Conservation (phyloP, 2,329 filamentous ascomycete genomes). For the Geosmithia morbida region DNA sequence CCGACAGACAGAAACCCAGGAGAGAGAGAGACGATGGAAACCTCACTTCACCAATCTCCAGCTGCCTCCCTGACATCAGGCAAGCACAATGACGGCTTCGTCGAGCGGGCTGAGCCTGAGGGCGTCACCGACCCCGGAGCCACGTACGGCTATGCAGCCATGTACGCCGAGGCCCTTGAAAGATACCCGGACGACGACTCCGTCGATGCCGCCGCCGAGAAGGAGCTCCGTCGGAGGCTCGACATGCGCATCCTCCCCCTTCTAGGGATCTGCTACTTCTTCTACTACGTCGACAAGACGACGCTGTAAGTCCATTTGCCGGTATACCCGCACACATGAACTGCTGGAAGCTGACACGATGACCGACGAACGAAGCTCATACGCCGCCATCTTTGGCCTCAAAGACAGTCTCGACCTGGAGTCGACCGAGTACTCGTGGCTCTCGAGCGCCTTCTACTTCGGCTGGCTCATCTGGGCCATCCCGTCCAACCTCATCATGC, state of each 20-base stretch:
- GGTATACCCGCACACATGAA: too few relatives aligned
- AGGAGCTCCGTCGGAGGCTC: constrained; percentile 18
- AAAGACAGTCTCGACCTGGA: constrained; percentile 39
- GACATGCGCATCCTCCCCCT: constrained; percentile 21
- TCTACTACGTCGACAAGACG: constrained; percentile 30
- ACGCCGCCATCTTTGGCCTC: constrained; percentile 52
- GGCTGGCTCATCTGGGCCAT: constrained; percentile 22
- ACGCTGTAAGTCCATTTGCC: constrained; percentile 19
- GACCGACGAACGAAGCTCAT: constrained; percentile 19
- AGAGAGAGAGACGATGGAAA: not conserved
- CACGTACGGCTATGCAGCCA: constrained; percentile 10
- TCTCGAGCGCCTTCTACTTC: constrained; percentile 20
- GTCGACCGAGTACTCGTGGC: constrained; percentile 40
- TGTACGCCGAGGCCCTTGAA: constrained; percentile 19
- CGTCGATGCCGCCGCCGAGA: constrained; percentile 18
- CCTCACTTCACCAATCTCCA: not conserved
- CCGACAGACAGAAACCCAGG: not conserved
- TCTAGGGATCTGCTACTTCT: constrained; percentile 24
- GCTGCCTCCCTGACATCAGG: not conserved
- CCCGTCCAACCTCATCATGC: constrained; percentile 15
- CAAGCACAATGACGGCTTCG: constrained; percentile 2
- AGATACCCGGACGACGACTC: constrained; percentile 8
- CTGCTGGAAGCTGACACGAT: not conserved
- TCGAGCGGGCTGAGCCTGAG: constrained; percentile 8
- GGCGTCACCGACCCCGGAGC: constrained; percentile 3